Evolutionary conservation across 2,329 filamentous ascomycete genomes (phyloP).

Genomic region (Waltergamsia citrina): DNA sequence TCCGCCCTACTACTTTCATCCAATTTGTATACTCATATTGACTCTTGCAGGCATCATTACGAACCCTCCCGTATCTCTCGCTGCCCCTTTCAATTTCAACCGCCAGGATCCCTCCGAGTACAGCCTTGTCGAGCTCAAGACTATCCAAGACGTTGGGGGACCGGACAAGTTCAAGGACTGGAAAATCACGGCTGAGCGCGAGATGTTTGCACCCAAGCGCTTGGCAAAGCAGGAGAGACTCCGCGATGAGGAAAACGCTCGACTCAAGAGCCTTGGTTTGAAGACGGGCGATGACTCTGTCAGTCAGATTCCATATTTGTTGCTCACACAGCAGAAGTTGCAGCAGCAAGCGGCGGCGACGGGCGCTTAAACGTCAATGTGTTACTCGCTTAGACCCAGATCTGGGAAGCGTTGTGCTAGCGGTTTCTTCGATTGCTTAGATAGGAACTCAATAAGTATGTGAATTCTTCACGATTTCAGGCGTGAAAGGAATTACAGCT

Average conservation of each 20-base stretch:
- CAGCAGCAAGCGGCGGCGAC: no score
- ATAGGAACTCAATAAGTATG: no score
- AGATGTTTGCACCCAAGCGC: constrained; percentile 2
- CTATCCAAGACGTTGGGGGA: constrained; percentile 5
- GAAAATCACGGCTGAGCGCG: constrained; percentile 5
- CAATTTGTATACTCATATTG: not conserved
- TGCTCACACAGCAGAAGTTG: no score
- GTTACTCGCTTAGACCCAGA: no score
- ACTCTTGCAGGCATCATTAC: constrained; percentile 35
- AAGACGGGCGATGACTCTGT: not conserved
- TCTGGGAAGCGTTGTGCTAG: no score
- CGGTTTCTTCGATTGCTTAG: no score
- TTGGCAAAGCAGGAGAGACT: not conserved
- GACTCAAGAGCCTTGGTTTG: not conserved
- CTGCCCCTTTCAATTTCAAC: constrained; percentile 41
- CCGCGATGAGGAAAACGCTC: not conserved
- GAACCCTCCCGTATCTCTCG: constrained; percentile 45
- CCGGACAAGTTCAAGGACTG: constrained; percentile 6
- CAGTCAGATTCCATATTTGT: not conserved
- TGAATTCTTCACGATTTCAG: no score
- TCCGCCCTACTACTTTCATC: not conserved
- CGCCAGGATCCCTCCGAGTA: constrained; percentile 32
- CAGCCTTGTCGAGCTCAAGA: constrained; percentile 39
- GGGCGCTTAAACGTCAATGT: no score
- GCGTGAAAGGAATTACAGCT: no score